Evolutionary conservation across 2,329 filamentous ascomycete genomes (phyloP), one percentile per base, ranked within the genome.

Genomic region (Dothideomycetidae sp.): DNA sequence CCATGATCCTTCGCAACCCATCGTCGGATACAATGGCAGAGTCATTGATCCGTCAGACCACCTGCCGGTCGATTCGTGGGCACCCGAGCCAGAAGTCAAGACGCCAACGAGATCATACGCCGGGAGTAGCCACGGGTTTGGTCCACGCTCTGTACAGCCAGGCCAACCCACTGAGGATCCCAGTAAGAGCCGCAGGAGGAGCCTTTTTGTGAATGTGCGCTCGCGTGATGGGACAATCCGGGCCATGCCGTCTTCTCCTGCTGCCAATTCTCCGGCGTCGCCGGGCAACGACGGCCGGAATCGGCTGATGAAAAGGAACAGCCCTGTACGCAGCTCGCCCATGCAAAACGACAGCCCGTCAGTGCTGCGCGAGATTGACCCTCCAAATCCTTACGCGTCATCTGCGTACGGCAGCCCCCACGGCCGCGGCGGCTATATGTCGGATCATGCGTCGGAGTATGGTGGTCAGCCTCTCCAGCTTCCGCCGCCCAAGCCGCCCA

Each of bases 41-140:
- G 78, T 84, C 49, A 70, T 88, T 39, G 81, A 88, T 50, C 81
- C 81, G 1, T 83, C 79, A 1, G 81, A 88, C 54, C 81, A 86
- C 51, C 64, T 86, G 10, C 81, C 81, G 0, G 71, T 83, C 53
- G 75, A 81, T 39, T 73, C 73, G 1, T 85, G 79, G 79, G 80
- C 80, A 2, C 79, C 80, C 0, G 80, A 85, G 49, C 80, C 80
- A 0, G 77, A 81, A 47, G 67, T 69, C 14, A 78, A 76, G 41
- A 52, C 49, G 3, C 53, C 54, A 1, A 50, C 44, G 18, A 56
- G 56, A 41, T 51, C 50, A 5, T 57, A 57, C 33, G 54, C 53
- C 3, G 53, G 54, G 5, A 46, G 53, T 12, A 53, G 56, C 12
- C 46, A 52, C 3, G 52, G 53, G 12, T 54, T 53, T 35, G 53